Conservation (phyloP, 1,139 yeast genomes). For the Blastobotrys proliferans region DNA sequence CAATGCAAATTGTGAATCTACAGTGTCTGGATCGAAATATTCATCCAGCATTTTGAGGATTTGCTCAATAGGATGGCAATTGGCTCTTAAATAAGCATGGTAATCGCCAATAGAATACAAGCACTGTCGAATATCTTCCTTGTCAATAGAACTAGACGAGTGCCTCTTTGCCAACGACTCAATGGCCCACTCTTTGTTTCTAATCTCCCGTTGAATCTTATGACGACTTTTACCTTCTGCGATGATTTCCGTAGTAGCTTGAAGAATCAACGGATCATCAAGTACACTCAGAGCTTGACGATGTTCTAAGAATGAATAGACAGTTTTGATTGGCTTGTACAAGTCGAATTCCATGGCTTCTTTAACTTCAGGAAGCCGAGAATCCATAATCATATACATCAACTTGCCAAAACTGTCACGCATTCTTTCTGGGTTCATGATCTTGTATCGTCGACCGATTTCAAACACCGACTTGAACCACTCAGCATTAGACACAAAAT, state of each 20-base stretch:
- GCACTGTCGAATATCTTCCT: conserved; percentile 61
- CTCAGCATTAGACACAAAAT: conserved; percentile 58
- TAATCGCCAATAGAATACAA: conserved; percentile 72
- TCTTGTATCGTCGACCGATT: conserved; percentile 70
- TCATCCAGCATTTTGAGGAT: conserved; percentile 52
- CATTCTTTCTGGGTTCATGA: conserved; percentile 77
- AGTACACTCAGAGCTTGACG: conserved; percentile 40
- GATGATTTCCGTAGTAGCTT: conserved; percentile 61
- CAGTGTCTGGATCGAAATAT: conserved; percentile 43
- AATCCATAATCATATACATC: conserved; percentile 79
- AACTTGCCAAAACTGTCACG: conserved; percentile 69
- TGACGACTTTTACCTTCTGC: conserved; percentile 52
- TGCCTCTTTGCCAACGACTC: conserved; percentile 50
- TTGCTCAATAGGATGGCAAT: conserved; percentile 58
- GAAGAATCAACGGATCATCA: conserved; percentile 51
- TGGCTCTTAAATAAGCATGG: conserved; percentile 64
- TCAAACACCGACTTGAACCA: conserved; percentile 69
- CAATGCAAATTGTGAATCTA: conserved; percentile 42
- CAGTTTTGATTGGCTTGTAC: conserved; percentile 64
- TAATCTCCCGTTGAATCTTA: conserved; percentile 52
- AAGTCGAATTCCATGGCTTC: conserved; percentile 67
- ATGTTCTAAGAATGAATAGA: conserved; percentile 45
- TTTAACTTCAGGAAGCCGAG: conserved; percentile 61
- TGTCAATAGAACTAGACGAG: conserved; percentile 25
- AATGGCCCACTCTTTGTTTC: conserved; percentile 58